phyloP scores from a whole-genome alignment of 164 flowering plant genomes.

The Liriodendron chinense region DNA sequence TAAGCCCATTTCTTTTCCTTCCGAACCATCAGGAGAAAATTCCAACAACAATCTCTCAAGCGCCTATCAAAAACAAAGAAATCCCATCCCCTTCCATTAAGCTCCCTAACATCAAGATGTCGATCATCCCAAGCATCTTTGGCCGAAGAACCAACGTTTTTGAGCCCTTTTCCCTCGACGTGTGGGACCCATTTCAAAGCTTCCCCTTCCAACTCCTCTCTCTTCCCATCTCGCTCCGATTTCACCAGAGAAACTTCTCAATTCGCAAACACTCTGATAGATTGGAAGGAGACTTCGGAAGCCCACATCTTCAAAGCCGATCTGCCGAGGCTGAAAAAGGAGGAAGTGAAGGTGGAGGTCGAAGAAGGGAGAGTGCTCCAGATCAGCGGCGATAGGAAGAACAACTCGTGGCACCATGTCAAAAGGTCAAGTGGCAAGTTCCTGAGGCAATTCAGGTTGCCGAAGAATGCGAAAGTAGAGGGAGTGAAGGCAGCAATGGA shows the following conservation, averaged over 20 bases:
- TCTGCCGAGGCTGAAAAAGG: conserved; percentile 39
- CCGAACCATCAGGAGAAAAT: neutral
- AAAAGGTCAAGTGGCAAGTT: conserved; percentile 39
- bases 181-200: conserved; percentile 16
- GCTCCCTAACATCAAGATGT: neutral
- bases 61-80: neutral
- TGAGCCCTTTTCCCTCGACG: conserved; percentile 17
- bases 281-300: conserved; percentile 43
- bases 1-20: neutral
- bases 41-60: neutral
- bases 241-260: conserved; percentile 17
- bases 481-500: conserved; percentile 31
- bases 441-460: conserved; percentile 31
- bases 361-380: conserved; percentile 39
- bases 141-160: conserved; percentile 11
- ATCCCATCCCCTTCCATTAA: too few species aligned
- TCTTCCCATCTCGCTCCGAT: neutral
- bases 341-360: conserved; percentile 38
- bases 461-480: conserved; percentile 35
- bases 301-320: conserved; percentile 43
- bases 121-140: conserved; percentile 12
- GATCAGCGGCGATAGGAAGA: conserved; percentile 39
- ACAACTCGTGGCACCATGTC: conserved; percentile 27
- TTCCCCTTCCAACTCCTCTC: conserved; percentile 4
- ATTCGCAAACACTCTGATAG: conserved; percentile 22